phyloP scores from a whole-genome alignment of 768 basidiomycete genomes.

The Pleurotus ostreatus region DNA sequence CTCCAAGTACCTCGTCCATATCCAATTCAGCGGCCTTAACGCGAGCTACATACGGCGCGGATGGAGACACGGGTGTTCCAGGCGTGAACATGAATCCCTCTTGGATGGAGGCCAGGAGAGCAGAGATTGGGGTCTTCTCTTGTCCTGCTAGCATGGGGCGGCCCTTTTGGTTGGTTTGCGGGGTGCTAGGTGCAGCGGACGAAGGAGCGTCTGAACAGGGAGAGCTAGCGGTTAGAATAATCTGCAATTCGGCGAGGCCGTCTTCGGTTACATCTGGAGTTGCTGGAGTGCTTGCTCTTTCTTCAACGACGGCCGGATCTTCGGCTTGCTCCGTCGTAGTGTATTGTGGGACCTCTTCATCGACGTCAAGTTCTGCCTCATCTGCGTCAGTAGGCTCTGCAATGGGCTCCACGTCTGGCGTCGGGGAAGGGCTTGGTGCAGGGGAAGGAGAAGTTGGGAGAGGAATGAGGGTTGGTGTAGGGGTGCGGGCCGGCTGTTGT shows the following conservation, averaged over 20 bases:
- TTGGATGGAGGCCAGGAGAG: constrained; percentile 59
- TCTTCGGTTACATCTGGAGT: not conserved
- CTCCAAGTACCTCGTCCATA: not conserved
- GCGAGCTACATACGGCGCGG: constrained; percentile 35
- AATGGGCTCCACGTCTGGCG: not conserved
- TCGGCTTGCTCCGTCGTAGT: not conserved
- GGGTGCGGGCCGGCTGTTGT: not conserved
- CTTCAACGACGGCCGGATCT: not conserved
- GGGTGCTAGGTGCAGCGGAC: not conserved
- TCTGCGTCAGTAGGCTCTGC: not conserved
- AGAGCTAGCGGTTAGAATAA: constrained; percentile 1
- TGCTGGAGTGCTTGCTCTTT: not conserved
- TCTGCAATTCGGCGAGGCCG: not conserved
- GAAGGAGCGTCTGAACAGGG: constrained; percentile 1
- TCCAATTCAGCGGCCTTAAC: constrained; percentile 1
- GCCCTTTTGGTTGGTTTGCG: not conserved
- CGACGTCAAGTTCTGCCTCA: not conserved
- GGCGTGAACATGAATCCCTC: constrained; percentile 67
- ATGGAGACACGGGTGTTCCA: constrained; percentile 56
- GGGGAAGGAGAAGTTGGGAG: constrained; percentile 31
- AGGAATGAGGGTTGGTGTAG: constrained; percentile 28
- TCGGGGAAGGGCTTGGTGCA: not conserved
- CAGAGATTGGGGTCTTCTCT: constrained; percentile 60
- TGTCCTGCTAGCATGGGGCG: not conserved
- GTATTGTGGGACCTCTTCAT: not conserved